phyloP scores from a whole-genome alignment of 441 rosid species.

The Gossypium gossypioides region DNA sequence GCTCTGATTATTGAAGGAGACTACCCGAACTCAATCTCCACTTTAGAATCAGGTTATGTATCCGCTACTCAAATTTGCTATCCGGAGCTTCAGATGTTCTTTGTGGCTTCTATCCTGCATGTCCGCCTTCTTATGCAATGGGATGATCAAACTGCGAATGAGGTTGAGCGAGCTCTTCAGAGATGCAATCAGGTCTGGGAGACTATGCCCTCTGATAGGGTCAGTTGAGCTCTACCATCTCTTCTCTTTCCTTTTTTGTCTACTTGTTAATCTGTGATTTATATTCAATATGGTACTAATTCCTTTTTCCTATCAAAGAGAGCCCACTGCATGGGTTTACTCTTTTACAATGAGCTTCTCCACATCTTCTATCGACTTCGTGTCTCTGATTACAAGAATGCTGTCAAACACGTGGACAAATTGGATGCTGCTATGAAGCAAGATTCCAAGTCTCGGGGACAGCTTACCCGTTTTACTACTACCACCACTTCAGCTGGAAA shows the following conservation, averaged over 20 bases:
- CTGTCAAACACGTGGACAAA: conserved; percentile 65
- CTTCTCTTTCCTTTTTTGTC: neutral
- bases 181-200: conserved; percentile 74
- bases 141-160: conserved; percentile 54
- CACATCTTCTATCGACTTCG: conserved; percentile 80
- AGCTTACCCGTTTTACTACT: conserved; percentile 18
- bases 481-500: conserved; percentile 25
- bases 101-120: conserved; percentile 70
- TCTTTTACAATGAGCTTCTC: conserved; percentile 83
- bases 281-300: neutral
- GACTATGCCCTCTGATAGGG: conserved; percentile 54
- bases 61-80: conserved; percentile 51
- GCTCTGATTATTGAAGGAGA: conserved; percentile 75
- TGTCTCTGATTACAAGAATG: conserved; percentile 81
- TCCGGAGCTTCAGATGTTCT: conserved; percentile 91
- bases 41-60: conserved; percentile 53
- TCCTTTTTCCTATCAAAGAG: conserved; percentile 29
- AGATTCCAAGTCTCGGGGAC: conserved; percentile 49
- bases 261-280: neutral
- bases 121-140: conserved; percentile 82
- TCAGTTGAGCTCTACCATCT: conserved; percentile 22
- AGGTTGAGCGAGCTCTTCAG: conserved; percentile 53
- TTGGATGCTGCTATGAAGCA: conserved; percentile 84
- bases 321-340: conserved; percentile 58
- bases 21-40: conserved; percentile 51